Evolutionary conservation across 139 green algal genomes (phyloP).

Genomic region (Picochlorum sp.): DNA sequence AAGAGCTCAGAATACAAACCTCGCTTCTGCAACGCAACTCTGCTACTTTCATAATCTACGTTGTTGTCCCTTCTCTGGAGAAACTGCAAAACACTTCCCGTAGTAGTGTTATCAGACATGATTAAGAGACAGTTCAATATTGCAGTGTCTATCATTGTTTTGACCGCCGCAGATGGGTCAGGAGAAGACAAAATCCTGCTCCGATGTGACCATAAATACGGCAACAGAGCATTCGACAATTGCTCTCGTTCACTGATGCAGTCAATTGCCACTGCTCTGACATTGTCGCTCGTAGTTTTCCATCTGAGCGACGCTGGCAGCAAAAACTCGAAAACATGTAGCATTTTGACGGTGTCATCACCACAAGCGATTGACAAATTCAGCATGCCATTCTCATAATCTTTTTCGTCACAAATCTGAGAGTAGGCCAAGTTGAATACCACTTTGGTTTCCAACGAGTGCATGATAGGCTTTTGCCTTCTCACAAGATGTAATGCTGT

Average conservation of each 20-base stretch:
- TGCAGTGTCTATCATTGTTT: conserved; percentile 67
- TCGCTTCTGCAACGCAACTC: conserved; percentile 19
- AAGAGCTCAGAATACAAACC: conserved; percentile 79
- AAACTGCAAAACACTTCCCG: conserved; percentile 53
- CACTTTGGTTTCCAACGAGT: too few species aligned
- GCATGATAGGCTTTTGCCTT: too few species aligned
- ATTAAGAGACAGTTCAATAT: conserved; percentile 63
- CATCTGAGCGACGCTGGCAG: conserved; percentile 25
- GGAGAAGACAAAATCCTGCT: conserved; percentile 33
- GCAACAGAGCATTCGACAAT: conserved; percentile 20
- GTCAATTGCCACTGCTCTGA: conserved; percentile 12
- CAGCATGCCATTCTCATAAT: conserved; percentile 63
- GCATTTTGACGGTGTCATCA: conserved; percentile 42
- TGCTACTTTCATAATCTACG: conserved; percentile 53
- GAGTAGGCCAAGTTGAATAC: too few species aligned
- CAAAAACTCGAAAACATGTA: conserved; percentile 58
- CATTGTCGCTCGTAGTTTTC: background rate
- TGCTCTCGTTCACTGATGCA: too few species aligned
- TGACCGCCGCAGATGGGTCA: background rate
- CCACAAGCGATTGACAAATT: conserved; percentile 57
- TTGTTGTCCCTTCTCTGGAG: conserved; percentile 49
- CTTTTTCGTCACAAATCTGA: background rate
- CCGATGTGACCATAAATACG: conserved; percentile 66
- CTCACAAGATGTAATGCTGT: too few species aligned
- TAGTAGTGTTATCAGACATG: conserved; percentile 49